Percentiles rank a stretch among this genome's conserved stretches.
phyloP scores from a whole-genome alignment of 306 rosid genomes.

The Adenanthera pavonina region DNA sequence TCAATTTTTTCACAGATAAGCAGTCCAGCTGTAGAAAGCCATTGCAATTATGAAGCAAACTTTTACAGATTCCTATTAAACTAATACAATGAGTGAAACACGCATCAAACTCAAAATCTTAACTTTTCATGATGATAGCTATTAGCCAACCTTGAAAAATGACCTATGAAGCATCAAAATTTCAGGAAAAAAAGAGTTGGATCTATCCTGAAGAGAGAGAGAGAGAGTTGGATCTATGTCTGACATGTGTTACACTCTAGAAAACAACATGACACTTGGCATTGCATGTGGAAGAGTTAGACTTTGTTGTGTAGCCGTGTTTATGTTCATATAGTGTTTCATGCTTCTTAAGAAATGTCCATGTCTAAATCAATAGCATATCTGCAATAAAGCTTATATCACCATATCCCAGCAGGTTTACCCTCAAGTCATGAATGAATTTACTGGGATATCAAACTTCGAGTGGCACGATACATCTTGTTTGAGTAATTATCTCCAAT shows the following conservation, averaged over 20 bases:
- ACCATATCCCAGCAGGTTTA: background rate
- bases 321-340: background rate
- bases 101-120: background rate
- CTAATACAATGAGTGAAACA: slow-evolving; percentile 12
- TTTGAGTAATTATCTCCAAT: background rate
- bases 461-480: background rate
- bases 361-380: background rate
- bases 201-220: background rate
- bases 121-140: background rate
- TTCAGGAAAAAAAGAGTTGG: background rate
- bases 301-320: background rate
- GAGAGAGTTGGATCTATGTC: background rate
- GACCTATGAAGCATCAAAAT: background rate
- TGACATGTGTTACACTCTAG: background rate
- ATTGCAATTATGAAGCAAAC: slow-evolving; percentile 9
- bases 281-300: background rate
- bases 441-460: background rate
- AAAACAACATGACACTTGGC: background rate
- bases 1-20: slow-evolving; percentile 31
- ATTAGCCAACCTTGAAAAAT: background rate
- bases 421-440: background rate
- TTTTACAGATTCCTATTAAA: background rate
- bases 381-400: background rate
- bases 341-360: background rate
- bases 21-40: slow-evolving; percentile 9